These are phyloP conservation scores for Phycomyces nitens DNA, from an alignment of 192 early-diverging fungal species.

Conservation along the genomic window DNA sequence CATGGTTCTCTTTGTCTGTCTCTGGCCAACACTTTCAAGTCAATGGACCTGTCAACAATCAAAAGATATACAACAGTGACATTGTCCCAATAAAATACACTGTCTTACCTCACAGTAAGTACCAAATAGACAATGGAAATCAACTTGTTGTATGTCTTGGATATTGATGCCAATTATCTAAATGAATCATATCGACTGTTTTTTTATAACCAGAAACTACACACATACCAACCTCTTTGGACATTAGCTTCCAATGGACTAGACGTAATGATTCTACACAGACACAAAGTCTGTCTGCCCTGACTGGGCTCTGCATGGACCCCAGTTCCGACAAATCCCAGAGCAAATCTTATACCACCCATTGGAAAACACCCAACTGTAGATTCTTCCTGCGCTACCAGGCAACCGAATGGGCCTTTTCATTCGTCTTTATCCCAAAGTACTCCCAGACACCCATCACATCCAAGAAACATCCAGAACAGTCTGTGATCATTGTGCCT, in stretches of 20 bases:
- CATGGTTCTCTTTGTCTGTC: too few relatives aligned
- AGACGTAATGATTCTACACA: neutral
- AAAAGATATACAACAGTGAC: too few relatives aligned
- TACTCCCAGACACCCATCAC: neutral
- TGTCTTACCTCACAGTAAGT: too few relatives aligned
- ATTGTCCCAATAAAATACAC: too few relatives aligned
- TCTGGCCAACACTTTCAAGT: too few relatives aligned
- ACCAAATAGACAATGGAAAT: too few relatives aligned
- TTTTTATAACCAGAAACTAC: too few relatives aligned
- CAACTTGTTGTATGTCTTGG: neutral
- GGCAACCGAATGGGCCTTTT: conserved; percentile 9
- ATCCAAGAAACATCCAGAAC: neutral
- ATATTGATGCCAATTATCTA: too few relatives aligned
- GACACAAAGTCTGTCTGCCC: neutral
- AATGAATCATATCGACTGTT: too few relatives aligned
- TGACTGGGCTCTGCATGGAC: neutral
- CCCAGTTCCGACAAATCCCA: conserved; percentile 8
- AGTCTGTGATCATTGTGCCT: conserved; percentile 9
- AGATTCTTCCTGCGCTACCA: conserved; percentile 23
- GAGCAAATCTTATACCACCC: conserved; percentile 1
- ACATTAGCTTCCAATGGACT: conserved; percentile 8
- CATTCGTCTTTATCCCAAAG: conserved; percentile 1
- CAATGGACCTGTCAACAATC: too few relatives aligned
- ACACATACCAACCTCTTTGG: conserved; percentile 7
- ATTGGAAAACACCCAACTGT: conserved; percentile 22